Base-by-base conservation (phyloP, 2,329 filamentous ascomycete species). In the Aspergillus pseudoviridinutans region DNA sequence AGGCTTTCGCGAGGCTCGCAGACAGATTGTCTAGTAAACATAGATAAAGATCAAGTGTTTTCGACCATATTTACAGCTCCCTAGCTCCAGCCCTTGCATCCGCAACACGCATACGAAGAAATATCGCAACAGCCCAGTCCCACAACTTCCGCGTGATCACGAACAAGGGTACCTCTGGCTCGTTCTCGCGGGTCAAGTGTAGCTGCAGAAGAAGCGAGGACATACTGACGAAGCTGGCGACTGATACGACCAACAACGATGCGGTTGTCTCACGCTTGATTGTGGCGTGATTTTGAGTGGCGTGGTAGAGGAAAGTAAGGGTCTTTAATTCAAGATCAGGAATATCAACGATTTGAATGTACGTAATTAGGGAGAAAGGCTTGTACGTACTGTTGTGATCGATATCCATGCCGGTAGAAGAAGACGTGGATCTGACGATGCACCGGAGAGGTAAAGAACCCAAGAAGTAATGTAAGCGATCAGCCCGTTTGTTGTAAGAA, bases 211-310 rank as follows among this genome's bases (percentile, higher is more conserved):
- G 79, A 52, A 92, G 75, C 10, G 83, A 82, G 54, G 86, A 82
- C 86, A 92, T 89, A 75, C 84, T 90, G 66, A 90, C 82, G 75
- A 90, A 91, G 74, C 86, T 89, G 41, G 88, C 87, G 61, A 89
- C 84, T 53, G 87, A 90, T 69, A 92, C 90, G 62, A 91, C 86
- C 64, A 87, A 86, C 61, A 92, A 82, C n/a, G 88, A 90, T 9
- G 88, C 88, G 50, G 86, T 86, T 1, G 89, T 92, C 76, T 91
- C 89, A 68, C 89, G 90, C 68, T 87, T 85, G 66, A 92, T 92
- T 67, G 87, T 90, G 70, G 91, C 88, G 68, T 89, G 89, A 65
- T 88, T 87, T 73, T 92, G 87, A 14, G 87, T 90, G 59, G 89
- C 80, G 71, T 92, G 89, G 74, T 92, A 92, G 64, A 88, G 81